A percentile compares a stretch with the other conserved stretches of the same genome.
Evolutionary conservation across 2,329 filamentous ascomycete genomes (phyloP).

Genomic region (Trichoderma sp.): DNA sequence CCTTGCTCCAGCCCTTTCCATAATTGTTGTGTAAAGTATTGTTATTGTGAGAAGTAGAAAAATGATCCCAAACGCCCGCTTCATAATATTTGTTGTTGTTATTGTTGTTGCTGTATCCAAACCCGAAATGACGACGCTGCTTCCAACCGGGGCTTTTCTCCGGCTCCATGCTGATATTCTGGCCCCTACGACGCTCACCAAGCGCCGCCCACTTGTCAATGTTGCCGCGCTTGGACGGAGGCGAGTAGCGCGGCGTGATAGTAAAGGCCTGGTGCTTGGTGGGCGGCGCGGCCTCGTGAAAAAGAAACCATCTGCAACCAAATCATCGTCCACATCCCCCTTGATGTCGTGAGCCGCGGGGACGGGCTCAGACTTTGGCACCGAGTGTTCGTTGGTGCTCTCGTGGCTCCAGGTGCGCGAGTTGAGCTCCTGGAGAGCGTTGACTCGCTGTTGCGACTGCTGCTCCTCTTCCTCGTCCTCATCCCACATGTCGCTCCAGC

Average conservation of each 20-base stretch:
- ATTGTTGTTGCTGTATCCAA: constrained; percentile 47
- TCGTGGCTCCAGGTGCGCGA: constrained; percentile 79
- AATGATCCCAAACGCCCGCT: constrained; percentile 51
- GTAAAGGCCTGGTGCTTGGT: constrained; percentile 39
- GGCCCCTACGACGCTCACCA: constrained; percentile 78
- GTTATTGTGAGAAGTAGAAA: constrained; percentile 42
- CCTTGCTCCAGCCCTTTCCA: constrained; percentile 40
- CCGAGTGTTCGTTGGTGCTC: constrained; percentile 54
- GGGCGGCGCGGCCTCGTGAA: constrained; percentile 60
- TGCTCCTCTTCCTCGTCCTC: constrained; percentile 81
- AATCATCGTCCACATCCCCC: constrained; percentile 62
- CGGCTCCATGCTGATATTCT: constrained; percentile 52
- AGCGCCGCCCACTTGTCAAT: constrained; percentile 89
- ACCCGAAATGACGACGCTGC: constrained; percentile 50
- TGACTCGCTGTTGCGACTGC: constrained; percentile 52
- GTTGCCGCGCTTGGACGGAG: constrained; percentile 61
- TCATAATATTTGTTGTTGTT: constrained; percentile 49
- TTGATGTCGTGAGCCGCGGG: constrained; percentile 38
- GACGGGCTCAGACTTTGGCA: constrained; percentile 27
- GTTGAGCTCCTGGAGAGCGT: constrained; percentile 63
- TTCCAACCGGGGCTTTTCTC: constrained; percentile 53
- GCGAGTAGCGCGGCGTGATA: constrained; percentile 58
- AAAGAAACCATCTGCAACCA: constrained; percentile 70
- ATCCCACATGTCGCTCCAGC: constrained; percentile 98
- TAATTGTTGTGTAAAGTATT: constrained; percentile 29